Evolutionary conservation across 176 grass and related monocot species (phyloP), one percentile per base, ranked within the genome.

Genomic region (Melocanna baccifera): DNA sequence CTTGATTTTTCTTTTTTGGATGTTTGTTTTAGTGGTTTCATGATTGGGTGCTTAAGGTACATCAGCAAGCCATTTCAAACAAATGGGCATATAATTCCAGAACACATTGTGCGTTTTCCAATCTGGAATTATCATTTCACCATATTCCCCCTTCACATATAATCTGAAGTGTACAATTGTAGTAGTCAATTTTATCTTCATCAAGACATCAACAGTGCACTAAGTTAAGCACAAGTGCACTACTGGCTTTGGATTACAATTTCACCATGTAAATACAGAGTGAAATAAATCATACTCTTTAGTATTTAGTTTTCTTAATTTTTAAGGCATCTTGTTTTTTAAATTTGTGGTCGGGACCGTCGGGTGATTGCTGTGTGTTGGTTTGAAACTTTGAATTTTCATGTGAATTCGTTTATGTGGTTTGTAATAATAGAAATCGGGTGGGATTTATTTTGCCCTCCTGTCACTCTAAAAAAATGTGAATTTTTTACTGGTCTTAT

Each of bases 231-330:
- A 56, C 32, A 59, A 52, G 9, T 23, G 22, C 53, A 40, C 22
- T 64, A 6, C 6, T 25, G 47, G 13, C 9, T 32, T 70, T 81
- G 42, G 53, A 15, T 69, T 76, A 23, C 67, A 67, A 26, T 57
- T 9, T 71, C 36, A 34, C 63, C 42, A 9, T 72, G 66, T 30
- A 56, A 13, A 58, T 53, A 34, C 41, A 30, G n/a, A 67, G 46
- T 74, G 46, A 56, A 74, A 87, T 46, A 64, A 62, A 76, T 51
- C 36, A 34, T 29, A 66, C 15, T 37, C 12, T 66, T 59, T 62
- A 39, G 19, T 45, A 29, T 75, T 62, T 85, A 70, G 22, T 83
- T 86, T 66, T 79, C 71, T 86, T 58, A 19, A 20, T 63, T 47
- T 45, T 55, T 40, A 53, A 41, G 10, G 30, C 63, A 59, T 32